Percentiles rank a stretch among this genome's conserved stretches.
Conservation (phyloP, 441 rosid species). For the Erodium moschatum region DNA sequence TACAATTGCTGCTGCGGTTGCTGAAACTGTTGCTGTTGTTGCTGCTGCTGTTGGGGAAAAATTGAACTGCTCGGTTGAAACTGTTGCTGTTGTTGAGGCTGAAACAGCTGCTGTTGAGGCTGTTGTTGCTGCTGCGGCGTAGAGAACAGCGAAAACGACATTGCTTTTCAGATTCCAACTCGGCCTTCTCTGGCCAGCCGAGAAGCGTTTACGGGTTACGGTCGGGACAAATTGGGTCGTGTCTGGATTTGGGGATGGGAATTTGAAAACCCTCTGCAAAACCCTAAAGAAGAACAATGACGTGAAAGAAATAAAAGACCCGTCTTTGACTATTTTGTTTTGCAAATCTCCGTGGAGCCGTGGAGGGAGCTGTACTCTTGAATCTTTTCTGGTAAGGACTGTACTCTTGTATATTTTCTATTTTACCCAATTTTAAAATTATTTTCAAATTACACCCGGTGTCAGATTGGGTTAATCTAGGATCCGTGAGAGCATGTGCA, state of each 20-base stretch:
- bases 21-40: conserved; percentile 30
- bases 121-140: conserved; percentile 17
- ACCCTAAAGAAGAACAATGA: background rate
- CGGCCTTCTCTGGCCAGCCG: background rate
- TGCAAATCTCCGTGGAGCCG: background rate
- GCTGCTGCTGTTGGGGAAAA: conserved; percentile 32
- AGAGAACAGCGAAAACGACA: conserved; percentile 25
- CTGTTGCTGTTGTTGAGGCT: conserved; percentile 21
- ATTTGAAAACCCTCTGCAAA: conserved; percentile 3
- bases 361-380: background rate
- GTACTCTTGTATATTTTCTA: too few species aligned
- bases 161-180: background rate
- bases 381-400: background rate
- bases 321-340: background rate
- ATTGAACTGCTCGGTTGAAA: background rate
- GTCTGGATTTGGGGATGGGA: background rate
- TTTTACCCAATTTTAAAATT: too few species aligned
- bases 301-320: background rate
- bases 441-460: too few species aligned
- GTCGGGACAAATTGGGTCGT: background rate
- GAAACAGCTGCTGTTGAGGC: too few species aligned
- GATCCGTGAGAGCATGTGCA: too few species aligned
- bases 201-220: background rate
- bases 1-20: conserved; percentile 57
- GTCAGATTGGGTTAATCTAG: too few species aligned